Conservation (phyloP, 2,329 filamentous ascomycete genomes). For the Dactylellina drechsleri region DNA sequence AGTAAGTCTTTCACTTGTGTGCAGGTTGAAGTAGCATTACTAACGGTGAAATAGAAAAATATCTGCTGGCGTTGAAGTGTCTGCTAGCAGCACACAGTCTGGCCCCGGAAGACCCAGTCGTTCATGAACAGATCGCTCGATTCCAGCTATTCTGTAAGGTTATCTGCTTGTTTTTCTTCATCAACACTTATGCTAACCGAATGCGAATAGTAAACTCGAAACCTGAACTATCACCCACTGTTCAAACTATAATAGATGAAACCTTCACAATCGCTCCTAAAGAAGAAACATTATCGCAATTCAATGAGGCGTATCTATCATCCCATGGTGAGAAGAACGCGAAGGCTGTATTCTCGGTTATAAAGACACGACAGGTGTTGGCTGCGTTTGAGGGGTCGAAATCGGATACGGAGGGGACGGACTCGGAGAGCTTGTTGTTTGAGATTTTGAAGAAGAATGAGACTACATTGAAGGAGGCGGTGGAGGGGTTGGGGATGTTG, state of each 20-base stretch:
- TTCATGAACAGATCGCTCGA: constrained; percentile 78
- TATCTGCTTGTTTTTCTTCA: constrained; percentile 36
- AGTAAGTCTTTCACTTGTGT: constrained; percentile 66
- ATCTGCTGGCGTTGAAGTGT: constrained; percentile 85
- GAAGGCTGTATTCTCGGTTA: constrained; percentile 69
- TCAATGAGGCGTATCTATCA: constrained; percentile 66
- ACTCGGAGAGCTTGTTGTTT: constrained; percentile 70
- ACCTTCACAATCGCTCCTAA: constrained; percentile 74
- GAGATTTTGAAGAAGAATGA: constrained; percentile 67
- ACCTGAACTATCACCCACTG: constrained; percentile 32
- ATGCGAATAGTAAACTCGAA: constrained; percentile 57
- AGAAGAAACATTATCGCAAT: constrained; percentile 71
- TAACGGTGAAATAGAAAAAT: constrained; percentile 73
- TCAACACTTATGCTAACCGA: neutral
- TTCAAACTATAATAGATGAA: constrained; percentile 61
- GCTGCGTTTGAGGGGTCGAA: constrained; percentile 16
- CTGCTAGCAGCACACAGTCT: constrained; percentile 77
- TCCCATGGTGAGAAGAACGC: constrained; percentile 58
- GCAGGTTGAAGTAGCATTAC: constrained; percentile 33
- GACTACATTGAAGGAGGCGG: constrained; percentile 69
- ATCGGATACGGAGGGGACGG: constrained; percentile 35
- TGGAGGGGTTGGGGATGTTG: constrained; percentile 67
- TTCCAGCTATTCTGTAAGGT: constrained; percentile 66
- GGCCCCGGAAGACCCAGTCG: constrained; percentile 74
- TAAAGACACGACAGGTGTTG: constrained; percentile 31